These are phyloP conservation scores for Leptomonas seymouri DNA, from an alignment of 208 protist genomes.

Conservation along the genomic window DNA sequence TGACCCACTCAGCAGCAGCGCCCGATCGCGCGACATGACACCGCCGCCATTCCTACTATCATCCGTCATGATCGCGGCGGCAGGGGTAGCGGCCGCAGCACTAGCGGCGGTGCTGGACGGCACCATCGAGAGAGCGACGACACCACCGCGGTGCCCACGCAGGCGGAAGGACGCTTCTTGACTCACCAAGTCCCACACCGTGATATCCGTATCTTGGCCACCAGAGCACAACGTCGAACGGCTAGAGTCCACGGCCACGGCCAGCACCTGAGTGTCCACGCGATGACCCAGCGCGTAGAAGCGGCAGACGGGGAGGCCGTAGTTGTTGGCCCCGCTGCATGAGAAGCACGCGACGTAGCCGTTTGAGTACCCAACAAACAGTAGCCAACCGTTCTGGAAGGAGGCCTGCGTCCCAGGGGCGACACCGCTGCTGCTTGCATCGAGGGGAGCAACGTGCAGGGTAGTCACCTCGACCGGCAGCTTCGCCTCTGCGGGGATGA, in stretches of 20 bases:
- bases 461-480: constrained; percentile 83
- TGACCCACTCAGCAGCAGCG: constrained; percentile 70
- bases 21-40: constrained; percentile 11
- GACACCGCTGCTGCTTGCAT: background rate
- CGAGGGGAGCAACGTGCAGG: constrained; percentile 58
- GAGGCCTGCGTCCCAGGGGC: constrained; percentile 7
- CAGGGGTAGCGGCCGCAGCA: background rate
- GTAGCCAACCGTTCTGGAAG: constrained; percentile 60
- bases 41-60: background rate
- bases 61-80: background rate
- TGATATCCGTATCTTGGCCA: constrained; percentile 97
- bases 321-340: constrained; percentile 73
- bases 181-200: constrained; percentile 97
- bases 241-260: constrained; percentile 66
- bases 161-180: constrained; percentile 81
- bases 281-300: constrained; percentile 88
- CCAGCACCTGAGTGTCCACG: constrained; percentile 83
- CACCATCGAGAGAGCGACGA: constrained; percentile 76
- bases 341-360: constrained; percentile 82
- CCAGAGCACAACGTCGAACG: constrained; percentile 86
- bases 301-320: constrained; percentile 79
- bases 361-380: constrained; percentile 87
- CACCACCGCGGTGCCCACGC: constrained; percentile 82
- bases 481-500: constrained; percentile 76
- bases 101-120: constrained; percentile 7